Conservation (phyloP, 371 early-diverging fungal species). For the Saksenaea oblongispora region DNA sequence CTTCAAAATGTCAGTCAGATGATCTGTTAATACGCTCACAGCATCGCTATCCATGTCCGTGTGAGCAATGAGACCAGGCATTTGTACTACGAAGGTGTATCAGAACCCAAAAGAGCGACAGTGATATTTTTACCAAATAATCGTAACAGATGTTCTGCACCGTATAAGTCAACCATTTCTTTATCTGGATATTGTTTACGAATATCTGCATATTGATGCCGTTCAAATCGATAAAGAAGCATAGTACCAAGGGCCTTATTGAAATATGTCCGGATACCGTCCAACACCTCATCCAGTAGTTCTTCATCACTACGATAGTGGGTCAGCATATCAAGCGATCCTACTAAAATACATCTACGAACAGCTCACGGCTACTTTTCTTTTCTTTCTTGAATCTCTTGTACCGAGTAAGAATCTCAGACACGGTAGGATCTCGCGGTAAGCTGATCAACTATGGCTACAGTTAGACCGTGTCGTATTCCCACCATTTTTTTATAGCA, state of each 20-base stretch:
- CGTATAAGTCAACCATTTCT: constrained; percentile 87
- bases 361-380: constrained; percentile 31
- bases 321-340: background rate
- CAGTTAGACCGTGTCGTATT: background rate
- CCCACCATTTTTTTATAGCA: background rate
- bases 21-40: constrained; percentile 11
- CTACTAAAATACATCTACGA: background rate
- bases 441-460: constrained; percentile 53
- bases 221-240: constrained; percentile 92
- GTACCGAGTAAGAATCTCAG: constrained; percentile 74
- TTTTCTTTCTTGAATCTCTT: constrained; percentile 47
- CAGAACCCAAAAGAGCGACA: background rate
- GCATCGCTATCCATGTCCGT: constrained; percentile 20
- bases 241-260: constrained; percentile 89
- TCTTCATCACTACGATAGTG: constrained; percentile 39
- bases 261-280: constrained; percentile 89
- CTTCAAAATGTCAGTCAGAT: constrained; percentile 19
- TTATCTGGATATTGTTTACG: constrained; percentile 59
- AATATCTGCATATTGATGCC: constrained; percentile 89
- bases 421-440: constrained; percentile 45
- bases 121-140: constrained; percentile 75
- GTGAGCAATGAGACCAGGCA: constrained; percentile 19
- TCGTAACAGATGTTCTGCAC: constrained; percentile 93
- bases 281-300: constrained; percentile 77
- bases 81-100: constrained; percentile 22